phyloP scores from a whole-genome alignment of 345 rosid genomes.

The Populus deltoides region DNA sequence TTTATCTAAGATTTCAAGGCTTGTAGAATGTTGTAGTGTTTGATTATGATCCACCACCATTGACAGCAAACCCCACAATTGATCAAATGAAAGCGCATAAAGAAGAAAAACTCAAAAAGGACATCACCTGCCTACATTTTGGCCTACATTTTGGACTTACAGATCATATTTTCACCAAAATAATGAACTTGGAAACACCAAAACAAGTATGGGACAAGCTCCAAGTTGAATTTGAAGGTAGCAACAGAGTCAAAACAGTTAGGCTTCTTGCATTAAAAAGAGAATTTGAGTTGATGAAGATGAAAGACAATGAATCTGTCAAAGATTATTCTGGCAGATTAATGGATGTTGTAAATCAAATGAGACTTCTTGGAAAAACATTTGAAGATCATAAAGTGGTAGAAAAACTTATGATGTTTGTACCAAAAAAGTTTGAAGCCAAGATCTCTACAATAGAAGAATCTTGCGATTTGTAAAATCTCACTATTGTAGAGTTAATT shows the following conservation, averaged over 20 bases:
- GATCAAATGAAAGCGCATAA: no score
- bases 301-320: no score
- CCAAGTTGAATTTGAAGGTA: background rate
- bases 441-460: background rate
- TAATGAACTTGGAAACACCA: background rate
- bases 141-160: background rate
- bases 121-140: background rate
- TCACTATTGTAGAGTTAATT: background rate
- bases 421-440: background rate
- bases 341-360: background rate
- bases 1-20: no score
- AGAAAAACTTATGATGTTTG: background rate
- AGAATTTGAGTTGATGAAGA: no score
- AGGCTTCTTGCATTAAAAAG: background rate
- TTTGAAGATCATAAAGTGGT: background rate
- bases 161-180: background rate
- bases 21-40: no score
- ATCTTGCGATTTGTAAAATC: background rate
- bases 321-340: no score
- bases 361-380: background rate
- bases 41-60: no score
- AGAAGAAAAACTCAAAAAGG: no score
- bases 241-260: background rate
- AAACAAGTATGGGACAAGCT: background rate
- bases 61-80: no score